Evolutionary conservation across 2,329 filamentous ascomycete species (phyloP), one percentile per base, ranked within the genome.

Genomic region (Ilyonectria sp.): DNA sequence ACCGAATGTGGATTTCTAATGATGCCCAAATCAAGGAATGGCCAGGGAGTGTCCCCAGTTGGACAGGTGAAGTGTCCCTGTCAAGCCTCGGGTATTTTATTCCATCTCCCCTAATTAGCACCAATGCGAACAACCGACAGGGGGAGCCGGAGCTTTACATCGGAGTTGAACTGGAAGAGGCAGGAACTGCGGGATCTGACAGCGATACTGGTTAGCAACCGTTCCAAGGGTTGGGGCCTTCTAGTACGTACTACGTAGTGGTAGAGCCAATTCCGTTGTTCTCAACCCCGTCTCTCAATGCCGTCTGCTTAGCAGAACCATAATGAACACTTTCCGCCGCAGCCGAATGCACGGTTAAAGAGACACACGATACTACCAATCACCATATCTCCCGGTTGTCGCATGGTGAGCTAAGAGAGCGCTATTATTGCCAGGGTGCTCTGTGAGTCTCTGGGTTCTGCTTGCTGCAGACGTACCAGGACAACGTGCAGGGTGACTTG

Each of bases 401-500:
- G 49, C 46, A 58, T 23, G 23, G 35, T 17, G n/a, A 50, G 62
- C 23, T 43, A 63, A 57, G 44, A 58, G 50, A 13, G 50, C 50
- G 49, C 49, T 29, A 31, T 33, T 23, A 37, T 53, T 13, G n/a
- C 31, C 46, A 29, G 35, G 31, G 26, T 50, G 31, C 13, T 9
- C 23, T 40, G 46, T 50, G 21, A 60, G 37, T 46, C 26, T 15
- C 26, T 37, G 10, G 35, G 19, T 43, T 43, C 56, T 31, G 21
- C 29, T 47, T 26, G 55, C 21, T 55, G 55, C 54, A 64, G 62
- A 60, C 31, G 52, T 54, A 46, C 58, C 54, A 33, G 52, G 11
- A 52, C 37, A 40, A 35, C 21, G 67, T 68, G 60, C 67, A 72
- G 63, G 15, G 50, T 70, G 70, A 72, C 69, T 60, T 55, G 73